Evolutionary conservation across 2,329 filamentous ascomycete species (phyloP).

Genomic region (Verticillium nubilum): DNA sequence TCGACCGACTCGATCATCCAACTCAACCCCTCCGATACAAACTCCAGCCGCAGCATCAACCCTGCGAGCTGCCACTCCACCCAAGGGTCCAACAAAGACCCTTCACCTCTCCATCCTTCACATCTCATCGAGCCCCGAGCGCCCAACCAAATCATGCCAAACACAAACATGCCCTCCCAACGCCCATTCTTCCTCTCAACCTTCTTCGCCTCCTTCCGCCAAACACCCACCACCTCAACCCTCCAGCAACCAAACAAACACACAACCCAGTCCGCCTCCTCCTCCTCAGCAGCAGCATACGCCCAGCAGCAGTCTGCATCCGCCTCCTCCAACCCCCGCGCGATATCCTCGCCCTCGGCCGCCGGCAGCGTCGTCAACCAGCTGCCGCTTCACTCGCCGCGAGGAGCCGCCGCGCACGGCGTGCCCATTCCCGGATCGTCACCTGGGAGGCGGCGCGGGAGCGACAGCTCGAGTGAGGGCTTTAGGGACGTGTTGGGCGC

Average conservation of each 20-base stretch:
- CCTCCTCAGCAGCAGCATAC: conserved; percentile 5
- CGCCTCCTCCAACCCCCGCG: conserved; percentile 5
- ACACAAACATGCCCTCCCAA: conserved; percentile 41
- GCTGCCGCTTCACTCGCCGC: conserved; percentile 20
- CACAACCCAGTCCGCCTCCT: conserved; percentile 7
- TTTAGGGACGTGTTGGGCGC: conserved; percentile 67
- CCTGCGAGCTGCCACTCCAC: neutral
- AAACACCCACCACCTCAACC: conserved; percentile 28
- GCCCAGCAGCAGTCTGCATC: neutral
- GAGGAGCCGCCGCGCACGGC: conserved; percentile 4
- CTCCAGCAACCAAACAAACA: conserved; percentile 13
- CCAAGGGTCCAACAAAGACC: neutral
- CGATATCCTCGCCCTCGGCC: conserved; percentile 9
- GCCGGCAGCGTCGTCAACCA: conserved; percentile 19
- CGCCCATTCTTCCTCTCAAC: conserved; percentile 51
- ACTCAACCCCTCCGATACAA: neutral
- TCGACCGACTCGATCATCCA: neutral
- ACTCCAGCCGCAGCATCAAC: neutral
- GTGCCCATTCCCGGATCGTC: conserved; percentile 35
- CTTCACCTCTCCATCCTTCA: neutral
- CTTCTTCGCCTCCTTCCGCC: conserved; percentile 51
- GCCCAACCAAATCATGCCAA: neutral
- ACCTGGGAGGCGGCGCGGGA: conserved; percentile 51
- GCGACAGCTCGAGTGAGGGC: conserved; percentile 70
- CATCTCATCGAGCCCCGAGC: neutral